A percentile compares a stretch with the other conserved stretches of the same genome.
These are phyloP conservation scores for Somion occarium DNA, from an alignment of 1,284 basidiomycete genomes.

Conservation along the genomic window DNA sequence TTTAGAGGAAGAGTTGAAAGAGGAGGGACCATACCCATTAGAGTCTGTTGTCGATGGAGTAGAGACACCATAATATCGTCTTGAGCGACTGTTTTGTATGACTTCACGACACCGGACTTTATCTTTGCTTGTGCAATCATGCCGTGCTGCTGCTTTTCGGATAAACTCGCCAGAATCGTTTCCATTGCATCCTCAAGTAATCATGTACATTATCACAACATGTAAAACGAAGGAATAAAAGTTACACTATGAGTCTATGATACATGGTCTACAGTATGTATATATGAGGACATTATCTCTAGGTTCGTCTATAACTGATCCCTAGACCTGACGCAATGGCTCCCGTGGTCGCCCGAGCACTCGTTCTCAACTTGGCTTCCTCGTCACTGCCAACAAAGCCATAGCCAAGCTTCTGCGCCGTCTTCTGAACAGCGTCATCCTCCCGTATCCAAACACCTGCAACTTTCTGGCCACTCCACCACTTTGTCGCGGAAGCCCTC, in stretches of 20 bases:
- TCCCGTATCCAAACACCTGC: conserved; percentile 45
- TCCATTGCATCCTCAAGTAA: no score
- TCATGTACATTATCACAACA: no score
- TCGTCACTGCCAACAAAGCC: conserved; percentile 1
- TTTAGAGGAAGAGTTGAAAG: conserved; percentile 65
- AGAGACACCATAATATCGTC: background rate
- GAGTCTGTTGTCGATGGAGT: conserved; percentile 6
- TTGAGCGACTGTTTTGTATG: no score
- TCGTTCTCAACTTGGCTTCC: background rate
- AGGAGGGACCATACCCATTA: conserved; percentile 23
- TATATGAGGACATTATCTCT: no score
- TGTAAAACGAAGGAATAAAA: no score
- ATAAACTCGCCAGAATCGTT: no score
- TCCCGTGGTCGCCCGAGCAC: background rate
- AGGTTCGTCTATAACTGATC: no score
- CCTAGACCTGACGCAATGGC: background rate
- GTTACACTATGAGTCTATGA: no score
- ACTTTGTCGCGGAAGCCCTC: conserved; percentile 39
- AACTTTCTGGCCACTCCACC: conserved; percentile 52
- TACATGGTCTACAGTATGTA: no score
- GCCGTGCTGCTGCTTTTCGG: no score
- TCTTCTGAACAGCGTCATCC: conserved; percentile 43
- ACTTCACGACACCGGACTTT: no score
- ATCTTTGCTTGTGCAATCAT: no score
- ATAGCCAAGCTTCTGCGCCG: conserved; percentile 42